phyloP scores from a whole-genome alignment of 768 basidiomycete genomes.

The Mycena alexandri region DNA sequence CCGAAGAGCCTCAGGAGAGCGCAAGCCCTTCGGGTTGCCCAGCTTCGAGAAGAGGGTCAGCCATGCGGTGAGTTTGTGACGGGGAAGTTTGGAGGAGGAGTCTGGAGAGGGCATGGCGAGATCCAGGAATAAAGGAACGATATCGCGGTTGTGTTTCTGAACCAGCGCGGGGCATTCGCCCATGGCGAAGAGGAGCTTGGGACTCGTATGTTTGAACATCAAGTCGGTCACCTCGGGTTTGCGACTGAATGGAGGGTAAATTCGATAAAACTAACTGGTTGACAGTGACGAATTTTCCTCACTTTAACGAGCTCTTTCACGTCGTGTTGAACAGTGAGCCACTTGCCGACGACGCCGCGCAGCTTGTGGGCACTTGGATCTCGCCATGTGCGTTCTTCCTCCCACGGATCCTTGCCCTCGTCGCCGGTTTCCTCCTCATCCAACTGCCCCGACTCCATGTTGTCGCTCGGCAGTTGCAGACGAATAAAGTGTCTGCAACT shows the following conservation, averaged over 20 bases:
- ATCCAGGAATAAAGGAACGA: slow-evolving; percentile 86
- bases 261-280: background rate
- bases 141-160: slow-evolving; percentile 89
- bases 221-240: slow-evolving; percentile 64
- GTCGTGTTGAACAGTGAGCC: slow-evolving; percentile 55
- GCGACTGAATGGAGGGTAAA: slow-evolving; percentile 43
- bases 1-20: slow-evolving; percentile 74
- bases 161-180: slow-evolving; percentile 78
- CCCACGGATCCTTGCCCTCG: slow-evolving; percentile 60
- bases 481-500: slow-evolving; percentile 59
- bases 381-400: slow-evolving; percentile 83
- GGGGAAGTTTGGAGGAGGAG: slow-evolving; percentile 59
- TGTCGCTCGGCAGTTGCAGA: slow-evolving; percentile 35
- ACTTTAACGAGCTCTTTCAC: slow-evolving; percentile 52
- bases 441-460: slow-evolving; percentile 15
- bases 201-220: slow-evolving; percentile 83
- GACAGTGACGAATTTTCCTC: slow-evolving; percentile 39
- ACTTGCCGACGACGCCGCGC: slow-evolving; percentile 60
- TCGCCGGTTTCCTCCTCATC: slow-evolving; percentile 36
- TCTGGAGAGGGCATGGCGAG: slow-evolving; percentile 53
- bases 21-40: slow-evolving; percentile 90
- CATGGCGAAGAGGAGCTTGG: slow-evolving; percentile 80
- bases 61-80: slow-evolving; percentile 78
- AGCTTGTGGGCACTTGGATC: slow-evolving; percentile 80
- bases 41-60: slow-evolving; percentile 91